Evolutionary conservation across 108 stramenopile species (phyloP), one percentile per base, ranked within the genome.

Genomic region (Pseudonitzschia pungens): DNA sequence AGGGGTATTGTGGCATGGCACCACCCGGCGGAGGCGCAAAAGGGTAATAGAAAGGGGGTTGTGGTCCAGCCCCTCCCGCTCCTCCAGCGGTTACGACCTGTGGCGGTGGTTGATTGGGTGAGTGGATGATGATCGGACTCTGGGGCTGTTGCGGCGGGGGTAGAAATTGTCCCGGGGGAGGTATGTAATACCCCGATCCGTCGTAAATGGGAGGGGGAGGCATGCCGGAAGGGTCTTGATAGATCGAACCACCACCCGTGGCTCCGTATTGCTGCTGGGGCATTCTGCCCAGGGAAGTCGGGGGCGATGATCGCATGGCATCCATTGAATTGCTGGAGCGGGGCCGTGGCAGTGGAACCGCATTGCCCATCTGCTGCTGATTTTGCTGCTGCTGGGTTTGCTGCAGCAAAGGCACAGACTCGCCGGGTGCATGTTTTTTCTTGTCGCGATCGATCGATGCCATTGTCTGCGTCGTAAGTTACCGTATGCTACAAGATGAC

Each of bases 51-150:
- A 65, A 65, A 21, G 36, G 64, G 20, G 64, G 64, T 36, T 67
- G 45, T 28, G 66, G 66, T 14, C 11, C 7, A 32, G 40, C 40
- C 5, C 60, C 60, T 62, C 33, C 32, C 6, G 60, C 15, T 14
- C 60, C 60, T n/a, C 15, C 28, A 26, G 15, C 14, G 32, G 33
- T 0, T 18, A 36, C 66, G 14, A 50, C 22, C 22, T 22, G 40
- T 29, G n/a, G 45, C 12, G 22, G 16, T 48, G 66, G 66, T 48
- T 44, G 45, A 48, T 48, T 67, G 60, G 60, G 33, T 0, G 60
- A 62, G 43, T 67, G 66, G 26, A 48, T 48, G 43, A 67, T 67
- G 28, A 65, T 40, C 41, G 64, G 64, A 65, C 64, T 65, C 41
- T 67, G 66, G 7, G 15, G 66, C 43, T 67, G 66, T 50, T 65